phyloP scores from a whole-genome alignment of 1,139 yeast genomes.

The Keqinozyma sinolaborantium region DNA sequence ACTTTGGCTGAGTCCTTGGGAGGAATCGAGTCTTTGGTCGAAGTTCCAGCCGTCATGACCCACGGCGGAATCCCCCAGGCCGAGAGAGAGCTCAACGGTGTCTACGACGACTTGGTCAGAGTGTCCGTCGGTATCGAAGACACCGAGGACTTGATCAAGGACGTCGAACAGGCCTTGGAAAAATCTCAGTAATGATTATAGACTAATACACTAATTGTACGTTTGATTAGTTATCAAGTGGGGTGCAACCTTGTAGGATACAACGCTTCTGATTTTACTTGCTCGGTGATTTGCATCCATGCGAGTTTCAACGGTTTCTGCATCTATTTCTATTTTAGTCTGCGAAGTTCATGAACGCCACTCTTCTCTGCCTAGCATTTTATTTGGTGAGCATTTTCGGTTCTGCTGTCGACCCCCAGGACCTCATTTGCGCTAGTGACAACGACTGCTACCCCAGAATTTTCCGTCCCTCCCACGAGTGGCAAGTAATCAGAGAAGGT shows the following conservation, averaged over 20 bases:
- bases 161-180: conserved; percentile 66
- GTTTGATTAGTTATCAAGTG: too few relatives aligned
- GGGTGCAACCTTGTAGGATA: too few relatives aligned
- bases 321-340: neutral
- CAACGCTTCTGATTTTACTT: too few relatives aligned
- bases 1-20: conserved; percentile 89
- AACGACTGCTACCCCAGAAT: conserved; percentile 58
- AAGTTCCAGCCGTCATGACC: conserved; percentile 91
- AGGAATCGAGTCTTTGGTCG: conserved; percentile 83
- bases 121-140: conserved; percentile 88
- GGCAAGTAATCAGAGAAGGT: conserved; percentile 67
- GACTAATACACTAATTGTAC: too few relatives aligned
- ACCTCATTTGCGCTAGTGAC: neutral
- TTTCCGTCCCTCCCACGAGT: conserved; percentile 59
- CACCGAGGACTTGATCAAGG: conserved; percentile 70
- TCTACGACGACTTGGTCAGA: conserved; percentile 78
- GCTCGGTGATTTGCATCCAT: neutral
- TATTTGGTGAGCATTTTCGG: neutral
- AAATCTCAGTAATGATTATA: conserved; percentile 11
- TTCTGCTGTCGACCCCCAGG: neutral
- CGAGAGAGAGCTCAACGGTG: conserved; percentile 79
- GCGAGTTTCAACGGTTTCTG: too few relatives aligned
- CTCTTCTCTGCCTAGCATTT: neutral
- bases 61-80: conserved; percentile 87
- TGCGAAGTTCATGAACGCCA: neutral